Evolutionary conservation across 2,329 filamentous ascomycete genomes (phyloP).

Genomic region (Xylaria sp.): DNA sequence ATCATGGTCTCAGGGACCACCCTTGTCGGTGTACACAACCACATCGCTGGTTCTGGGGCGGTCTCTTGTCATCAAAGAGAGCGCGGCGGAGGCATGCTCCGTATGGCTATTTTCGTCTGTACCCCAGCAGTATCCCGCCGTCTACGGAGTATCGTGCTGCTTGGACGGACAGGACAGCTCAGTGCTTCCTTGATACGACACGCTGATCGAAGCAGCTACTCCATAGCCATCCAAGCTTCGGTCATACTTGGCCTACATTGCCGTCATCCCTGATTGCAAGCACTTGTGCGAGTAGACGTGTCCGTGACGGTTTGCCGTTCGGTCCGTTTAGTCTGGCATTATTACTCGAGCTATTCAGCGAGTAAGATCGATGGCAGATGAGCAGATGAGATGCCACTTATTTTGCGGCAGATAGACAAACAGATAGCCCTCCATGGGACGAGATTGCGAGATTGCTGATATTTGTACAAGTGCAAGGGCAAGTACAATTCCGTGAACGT

Average conservation of each 20-base stretch:
- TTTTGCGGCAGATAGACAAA: too few species aligned
- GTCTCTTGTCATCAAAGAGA: neutral
- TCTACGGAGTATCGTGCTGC: too few species aligned
- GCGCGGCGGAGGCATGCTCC: neutral
- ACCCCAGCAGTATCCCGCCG: too few species aligned
- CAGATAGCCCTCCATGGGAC: too few species aligned
- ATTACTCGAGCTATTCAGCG: neutral
- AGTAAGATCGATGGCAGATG: neutral
- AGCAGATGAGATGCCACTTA: too few species aligned
- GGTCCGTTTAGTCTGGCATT: neutral
- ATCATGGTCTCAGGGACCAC: constrained; percentile 7
- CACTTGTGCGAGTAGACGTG: neutral
- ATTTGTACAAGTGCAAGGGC: too few species aligned
- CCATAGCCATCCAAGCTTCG: neutral
- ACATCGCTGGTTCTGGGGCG: neutral
- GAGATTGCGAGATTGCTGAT: too few species aligned
- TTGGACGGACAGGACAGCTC: too few species aligned
- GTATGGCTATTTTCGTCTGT: neutral
- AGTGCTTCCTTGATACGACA: neutral
- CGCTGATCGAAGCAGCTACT: too few species aligned
- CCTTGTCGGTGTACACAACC: constrained; percentile 6
- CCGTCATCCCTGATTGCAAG: neutral
- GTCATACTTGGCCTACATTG: neutral
- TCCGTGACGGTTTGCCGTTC: neutral
- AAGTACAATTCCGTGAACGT: too few species aligned